A percentile compares a stretch with the other conserved stretches of the same genome.
Evolutionary conservation across 306 rosid genomes (phyloP).

Genomic region (Prunus persica): DNA sequence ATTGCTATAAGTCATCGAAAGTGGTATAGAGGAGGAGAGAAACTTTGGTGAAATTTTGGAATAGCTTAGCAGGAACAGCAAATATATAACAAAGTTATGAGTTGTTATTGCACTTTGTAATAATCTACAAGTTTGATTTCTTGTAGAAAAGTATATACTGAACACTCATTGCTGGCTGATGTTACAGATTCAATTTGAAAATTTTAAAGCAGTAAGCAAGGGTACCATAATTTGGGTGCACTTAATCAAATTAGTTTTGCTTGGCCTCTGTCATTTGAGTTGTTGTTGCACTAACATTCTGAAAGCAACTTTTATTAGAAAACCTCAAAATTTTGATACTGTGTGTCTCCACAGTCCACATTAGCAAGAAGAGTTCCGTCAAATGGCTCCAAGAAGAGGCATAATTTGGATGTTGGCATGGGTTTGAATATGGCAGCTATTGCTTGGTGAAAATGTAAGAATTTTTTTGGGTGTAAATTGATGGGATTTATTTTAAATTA

Average conservation of each 20-base stretch:
- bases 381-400: not conserved
- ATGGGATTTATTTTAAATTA: not conserved
- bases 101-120: slow-evolving; percentile 23
- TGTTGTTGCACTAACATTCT: not conserved
- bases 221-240: slow-evolving; percentile 2
- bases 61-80: not conserved
- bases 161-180: slow-evolving; percentile 25
- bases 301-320: not conserved
- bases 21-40: not conserved
- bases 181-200: slow-evolving; percentile 18
- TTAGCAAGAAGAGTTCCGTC: not conserved
- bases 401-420: not conserved
- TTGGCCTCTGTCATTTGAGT: not conserved
- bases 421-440: not conserved
- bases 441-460: not conserved
- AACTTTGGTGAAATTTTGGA: slow-evolving; percentile 25
- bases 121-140: slow-evolving; percentile 23
- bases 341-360: not conserved
- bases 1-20: slow-evolving; percentile 22
- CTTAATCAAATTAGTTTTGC: not conserved
- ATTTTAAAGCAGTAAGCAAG: not conserved
- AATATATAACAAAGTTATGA: slow-evolving; percentile 19
- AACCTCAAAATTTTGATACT: not conserved
- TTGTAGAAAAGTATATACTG: slow-evolving; percentile 2
- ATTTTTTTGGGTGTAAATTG: not conserved